phyloP scores from a whole-genome alignment of 805 yeast species.

The Candida silvicultrix region DNA sequence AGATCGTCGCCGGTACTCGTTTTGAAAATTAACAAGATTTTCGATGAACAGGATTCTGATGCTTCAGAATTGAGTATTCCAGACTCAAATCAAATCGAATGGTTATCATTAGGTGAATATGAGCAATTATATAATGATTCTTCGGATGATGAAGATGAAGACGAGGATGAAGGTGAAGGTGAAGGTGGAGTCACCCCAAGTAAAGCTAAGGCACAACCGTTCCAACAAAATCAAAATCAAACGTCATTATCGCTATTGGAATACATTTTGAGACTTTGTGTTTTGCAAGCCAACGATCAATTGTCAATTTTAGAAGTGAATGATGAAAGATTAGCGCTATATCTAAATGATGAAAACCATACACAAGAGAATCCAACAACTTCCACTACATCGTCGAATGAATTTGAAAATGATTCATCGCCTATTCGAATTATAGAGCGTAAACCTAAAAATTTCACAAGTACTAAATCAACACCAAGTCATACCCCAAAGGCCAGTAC shows the following conservation, averaged over 20 bases:
- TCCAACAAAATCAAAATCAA: background rate
- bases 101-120: slow-evolving; percentile 48
- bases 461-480: background rate
- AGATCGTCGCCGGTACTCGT: slow-evolving; percentile 61
- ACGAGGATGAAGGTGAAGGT: slow-evolving; percentile 2
- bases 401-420: slow-evolving; percentile 1
- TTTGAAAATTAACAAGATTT: slow-evolving; percentile 36
- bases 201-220: slow-evolving; percentile 3
- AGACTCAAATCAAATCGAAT: slow-evolving; percentile 26
- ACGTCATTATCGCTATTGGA: slow-evolving; percentile 55
- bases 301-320: slow-evolving; percentile 42
- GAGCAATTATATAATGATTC: slow-evolving; percentile 23
- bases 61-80: slow-evolving; percentile 15
- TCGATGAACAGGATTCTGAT: slow-evolving; percentile 15
- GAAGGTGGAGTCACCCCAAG: slow-evolving; percentile 4
- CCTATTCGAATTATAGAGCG: background rate
- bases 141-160: slow-evolving; percentile 18
- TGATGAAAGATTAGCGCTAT: slow-evolving; percentile 62
- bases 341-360: slow-evolving; percentile 51
- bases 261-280: slow-evolving; percentile 51
- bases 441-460: background rate
- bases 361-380: background rate
- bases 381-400: slow-evolving; percentile 1
- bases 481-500: background rate
- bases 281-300: slow-evolving; percentile 57